These are phyloP conservation scores for Carpinus fangiana DNA, from an alignment of 306 rosid species.

Conservation along the genomic window DNA sequence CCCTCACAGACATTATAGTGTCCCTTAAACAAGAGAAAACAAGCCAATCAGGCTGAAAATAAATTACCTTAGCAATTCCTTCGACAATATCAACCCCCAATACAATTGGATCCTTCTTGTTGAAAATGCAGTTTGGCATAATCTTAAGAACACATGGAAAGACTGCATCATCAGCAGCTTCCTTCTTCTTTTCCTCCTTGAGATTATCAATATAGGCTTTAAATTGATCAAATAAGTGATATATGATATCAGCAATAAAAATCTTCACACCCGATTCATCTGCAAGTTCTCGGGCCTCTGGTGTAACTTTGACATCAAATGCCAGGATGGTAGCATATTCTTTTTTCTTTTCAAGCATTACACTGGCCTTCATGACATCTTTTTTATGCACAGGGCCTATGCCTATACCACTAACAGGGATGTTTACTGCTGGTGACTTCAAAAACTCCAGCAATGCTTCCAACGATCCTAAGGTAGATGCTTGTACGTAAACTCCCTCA, in stretches of 20 bases:
- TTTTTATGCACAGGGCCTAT: constrained; percentile 97
- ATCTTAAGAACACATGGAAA: constrained; percentile 84
- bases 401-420: constrained; percentile 92
- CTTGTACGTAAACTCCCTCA: constrained; percentile 98
- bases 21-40: not conserved
- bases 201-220: constrained; percentile 86
- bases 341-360: constrained; percentile 90
- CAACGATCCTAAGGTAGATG: constrained; percentile 94
- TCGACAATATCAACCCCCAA: constrained; percentile 94
- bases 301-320: constrained; percentile 96
- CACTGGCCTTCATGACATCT: constrained; percentile 97
- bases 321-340: constrained; percentile 89
- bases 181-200: constrained; percentile 93
- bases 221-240: constrained; percentile 88
- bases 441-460: constrained; percentile 93
- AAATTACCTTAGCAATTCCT: constrained; percentile 80
- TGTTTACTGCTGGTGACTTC: constrained; percentile 82
- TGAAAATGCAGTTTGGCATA: constrained; percentile 83
- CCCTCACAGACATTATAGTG: constrained; percentile 7
- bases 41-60: constrained; percentile 3
- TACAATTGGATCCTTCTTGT: constrained; percentile 95
- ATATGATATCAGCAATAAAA: constrained; percentile 89
- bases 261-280: constrained; percentile 81
- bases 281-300: constrained; percentile 89
- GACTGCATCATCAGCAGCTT: constrained; percentile 90